Evolutionary conservation across 2,329 filamentous ascomycete genomes (phyloP), one percentile per base, ranked within the genome.

Genomic region (Cytospora paraplurivora): DNA sequence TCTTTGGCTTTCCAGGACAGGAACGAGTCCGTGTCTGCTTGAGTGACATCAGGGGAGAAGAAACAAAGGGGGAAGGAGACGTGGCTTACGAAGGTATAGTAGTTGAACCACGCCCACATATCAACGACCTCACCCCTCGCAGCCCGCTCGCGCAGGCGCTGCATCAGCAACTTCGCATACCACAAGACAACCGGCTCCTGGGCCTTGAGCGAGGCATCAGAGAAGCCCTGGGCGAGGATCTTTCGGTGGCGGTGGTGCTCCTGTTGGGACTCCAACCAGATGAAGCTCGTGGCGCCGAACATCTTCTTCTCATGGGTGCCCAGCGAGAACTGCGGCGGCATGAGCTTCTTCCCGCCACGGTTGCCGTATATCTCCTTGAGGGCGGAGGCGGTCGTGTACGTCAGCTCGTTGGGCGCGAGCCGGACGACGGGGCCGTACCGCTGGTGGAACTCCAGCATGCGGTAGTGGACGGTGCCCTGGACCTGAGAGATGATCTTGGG

Each of bases 31-130:
- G 21, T 27, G 32, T 13, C 13, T 6, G 21, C 6, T 7, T 17
- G 15, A 32, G 47, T 10, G 41, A 15, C 6, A n/a, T 41, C 15
- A 15, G 17, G 41, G 17, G 5, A 4, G 19, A 27, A 49, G 19
- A 19, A 13, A 17, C 3, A 10, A 4, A 32, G 37, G 1, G 6
- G 17, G 13, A 3, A 15, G 15, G 11, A 27, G 19, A 32, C 15
- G 19, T 32, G 6, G 49, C 58, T 32, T 49, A 55, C 58, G 47
- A 72, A 72, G 12, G 70, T 69, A 21, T 66, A 66, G 38, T 66
- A 71, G 56, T 72, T 72, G 62, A 67, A 69, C 71, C 71, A 72
- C 11, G 58, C 47, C 47, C 66, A 69, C 7, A 72, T 61, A 57
- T 73, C 67, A 33, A 72, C 49, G 1, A 59, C 58, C 34, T 66